Percentiles rank a stretch among this genome's conserved stretches.
Conservation (phyloP, 495 filamentous ascomycete genomes). For the Schizothecium vesticola region DNA sequence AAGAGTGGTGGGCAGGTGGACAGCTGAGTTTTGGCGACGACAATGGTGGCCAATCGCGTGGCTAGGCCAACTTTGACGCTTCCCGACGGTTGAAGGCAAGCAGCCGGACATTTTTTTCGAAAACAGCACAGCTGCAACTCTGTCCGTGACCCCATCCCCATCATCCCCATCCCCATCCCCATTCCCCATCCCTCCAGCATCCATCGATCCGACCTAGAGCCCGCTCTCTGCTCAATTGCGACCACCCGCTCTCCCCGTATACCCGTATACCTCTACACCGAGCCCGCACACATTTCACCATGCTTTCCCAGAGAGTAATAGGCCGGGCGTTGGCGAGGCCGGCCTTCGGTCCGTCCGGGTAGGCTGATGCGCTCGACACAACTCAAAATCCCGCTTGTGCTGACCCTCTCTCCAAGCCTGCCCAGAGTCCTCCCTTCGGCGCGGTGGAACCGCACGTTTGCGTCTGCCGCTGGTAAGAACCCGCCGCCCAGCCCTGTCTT, state of each 20-base stretch:
- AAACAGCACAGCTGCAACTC: not conserved
- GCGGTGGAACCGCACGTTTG: conserved; percentile 64
- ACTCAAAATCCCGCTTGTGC: conserved; percentile 24
- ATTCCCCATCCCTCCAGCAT: not conserved
- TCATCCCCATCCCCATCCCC: not conserved
- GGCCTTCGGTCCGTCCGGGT: conserved; percentile 53
- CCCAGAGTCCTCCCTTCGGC: conserved; percentile 56
- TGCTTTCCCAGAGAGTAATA: conserved; percentile 68
- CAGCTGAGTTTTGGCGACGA: not conserved
- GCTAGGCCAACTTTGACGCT: conserved; percentile 2
- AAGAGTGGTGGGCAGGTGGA: not conserved
- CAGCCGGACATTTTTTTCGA: conserved; percentile 11
- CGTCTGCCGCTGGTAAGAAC: conserved; percentile 69
- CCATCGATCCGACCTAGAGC: not conserved
- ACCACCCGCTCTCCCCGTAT: conserved; percentile 17
- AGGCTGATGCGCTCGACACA: conserved; percentile 24
- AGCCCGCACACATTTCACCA: conserved; percentile 13
- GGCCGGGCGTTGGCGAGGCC: conserved; percentile 62
- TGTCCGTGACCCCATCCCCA: conserved; percentile 2
- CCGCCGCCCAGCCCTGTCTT: not conserved
- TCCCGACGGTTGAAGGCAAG: conserved; percentile 12
- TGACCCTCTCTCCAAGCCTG: conserved; percentile 39
- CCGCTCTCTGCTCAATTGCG: not conserved
- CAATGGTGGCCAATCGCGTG: not conserved
- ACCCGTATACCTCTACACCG: conserved; percentile 23